A percentile compares a stretch with the other conserved stretches of the same genome.
Conservation (phyloP, 2,329 filamentous ascomycete genomes). For the Davidsoniella eucalypti region DNA sequence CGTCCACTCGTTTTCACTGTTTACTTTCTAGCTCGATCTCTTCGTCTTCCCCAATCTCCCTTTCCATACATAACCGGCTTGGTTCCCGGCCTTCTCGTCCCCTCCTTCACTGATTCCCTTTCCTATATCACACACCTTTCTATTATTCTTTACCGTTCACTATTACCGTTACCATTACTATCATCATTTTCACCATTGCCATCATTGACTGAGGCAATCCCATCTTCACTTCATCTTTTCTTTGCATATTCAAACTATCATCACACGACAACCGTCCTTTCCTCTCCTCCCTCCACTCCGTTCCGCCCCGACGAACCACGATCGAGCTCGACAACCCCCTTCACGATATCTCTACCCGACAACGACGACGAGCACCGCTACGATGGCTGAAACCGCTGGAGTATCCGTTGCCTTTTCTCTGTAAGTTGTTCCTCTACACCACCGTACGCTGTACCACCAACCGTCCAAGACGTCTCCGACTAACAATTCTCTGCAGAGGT, state of each 20-base stretch:
- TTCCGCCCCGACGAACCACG: neutral
- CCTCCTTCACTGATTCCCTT: neutral
- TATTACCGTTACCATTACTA: neutral
- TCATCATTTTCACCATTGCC: constrained; percentile 11
- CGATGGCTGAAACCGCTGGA: neutral
- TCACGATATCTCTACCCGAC: neutral
- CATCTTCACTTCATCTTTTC: constrained; percentile 11
- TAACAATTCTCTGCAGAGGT: constrained; percentile 40
- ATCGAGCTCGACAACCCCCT: neutral
- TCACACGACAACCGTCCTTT: constrained; percentile 11
- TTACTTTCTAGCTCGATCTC: neutral
- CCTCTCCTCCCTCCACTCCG: constrained; percentile 10
- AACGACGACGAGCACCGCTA: neutral
- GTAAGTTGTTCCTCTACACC: neutral
- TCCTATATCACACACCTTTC: neutral
- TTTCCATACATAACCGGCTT: neutral
- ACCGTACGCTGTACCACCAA: neutral
- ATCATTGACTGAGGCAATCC: constrained; percentile 14
- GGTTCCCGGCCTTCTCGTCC: no score
- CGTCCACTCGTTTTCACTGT: constrained; percentile 2
- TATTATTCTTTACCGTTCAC: neutral
- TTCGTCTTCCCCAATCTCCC: neutral
- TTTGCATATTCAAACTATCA: constrained; percentile 10
- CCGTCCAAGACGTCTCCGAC: constrained; percentile 17
- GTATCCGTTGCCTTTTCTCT: neutral